Percentiles rank a stretch among this genome's conserved stretches.
Conservation (phyloP, 176 grass and related monocot genomes). For the Eremochloa ophiuroides region DNA sequence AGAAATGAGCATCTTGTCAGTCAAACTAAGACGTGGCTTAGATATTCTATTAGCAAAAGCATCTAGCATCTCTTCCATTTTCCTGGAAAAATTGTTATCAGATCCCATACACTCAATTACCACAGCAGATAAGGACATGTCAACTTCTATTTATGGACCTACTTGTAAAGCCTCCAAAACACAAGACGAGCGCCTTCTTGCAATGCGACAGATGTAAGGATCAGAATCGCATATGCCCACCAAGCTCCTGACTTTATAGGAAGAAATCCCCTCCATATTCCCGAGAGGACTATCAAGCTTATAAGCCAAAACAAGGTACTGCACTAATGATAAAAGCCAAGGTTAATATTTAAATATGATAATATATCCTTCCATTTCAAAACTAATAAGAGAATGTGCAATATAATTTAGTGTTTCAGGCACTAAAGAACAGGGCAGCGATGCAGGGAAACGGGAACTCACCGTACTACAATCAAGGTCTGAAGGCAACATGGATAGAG, state of each 20-base stretch:
- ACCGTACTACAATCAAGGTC: background rate
- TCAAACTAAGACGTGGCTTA: slow-evolving; percentile 76
- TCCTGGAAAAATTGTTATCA: slow-evolving; percentile 56
- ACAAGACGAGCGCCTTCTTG: slow-evolving; percentile 72
- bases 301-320: slow-evolving; percentile 94
- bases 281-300: slow-evolving; percentile 86
- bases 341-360: slow-evolving; percentile 12
- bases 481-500: background rate
- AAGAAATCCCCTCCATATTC: slow-evolving; percentile 79
- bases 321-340: slow-evolving; percentile 15
- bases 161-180: slow-evolving; percentile 99
- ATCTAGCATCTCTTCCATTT: slow-evolving; percentile 89
- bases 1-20: slow-evolving; percentile 88
- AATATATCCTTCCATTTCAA: background rate
- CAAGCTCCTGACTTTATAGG: slow-evolving; percentile 61
- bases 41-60: slow-evolving; percentile 82
- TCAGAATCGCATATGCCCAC: slow-evolving; percentile 72
- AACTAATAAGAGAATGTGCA: background rate
- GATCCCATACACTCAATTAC: background rate
- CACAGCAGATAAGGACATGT: background rate
- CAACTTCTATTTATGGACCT: slow-evolving; percentile 21
- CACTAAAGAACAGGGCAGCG: background rate
- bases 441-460: background rate
- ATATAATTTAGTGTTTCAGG: background rate
- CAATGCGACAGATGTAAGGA: slow-evolving; percentile 77